Conservation (phyloP, 2,329 filamentous ascomycete species). For the Aspergillus sergii region DNA sequence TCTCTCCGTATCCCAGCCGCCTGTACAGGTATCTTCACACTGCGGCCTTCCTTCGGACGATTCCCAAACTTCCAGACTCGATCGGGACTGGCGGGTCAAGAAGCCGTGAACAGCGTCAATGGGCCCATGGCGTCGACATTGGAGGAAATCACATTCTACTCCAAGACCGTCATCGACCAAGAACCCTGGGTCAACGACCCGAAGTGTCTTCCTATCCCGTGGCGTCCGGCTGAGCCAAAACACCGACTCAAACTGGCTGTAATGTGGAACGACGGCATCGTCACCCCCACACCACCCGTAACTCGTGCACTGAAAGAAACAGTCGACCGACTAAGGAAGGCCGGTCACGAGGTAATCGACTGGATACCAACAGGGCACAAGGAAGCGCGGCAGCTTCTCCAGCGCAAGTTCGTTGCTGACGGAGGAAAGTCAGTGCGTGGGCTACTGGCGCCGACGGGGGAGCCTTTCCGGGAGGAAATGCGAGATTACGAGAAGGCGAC, state of each 20-base stretch:
- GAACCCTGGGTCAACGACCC: constrained; percentile 61
- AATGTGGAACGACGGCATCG: constrained; percentile 63
- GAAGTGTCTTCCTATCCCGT: constrained; percentile 62
- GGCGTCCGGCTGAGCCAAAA: constrained; percentile 37
- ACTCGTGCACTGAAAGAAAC: constrained; percentile 56
- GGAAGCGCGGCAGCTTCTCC: neutral
- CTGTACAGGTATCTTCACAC: constrained; percentile 42
- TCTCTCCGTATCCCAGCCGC: constrained; percentile 44
- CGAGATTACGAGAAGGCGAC: constrained; percentile 44
- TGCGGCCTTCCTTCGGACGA: constrained; percentile 45
- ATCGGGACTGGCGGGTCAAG: constrained; percentile 66
- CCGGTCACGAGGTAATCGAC: constrained; percentile 48
- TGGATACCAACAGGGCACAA: constrained; percentile 30
- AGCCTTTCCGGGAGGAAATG: constrained; percentile 54
- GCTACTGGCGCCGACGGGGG: constrained; percentile 25
- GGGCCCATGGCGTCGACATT: constrained; percentile 63
- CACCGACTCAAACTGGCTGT: constrained; percentile 58
- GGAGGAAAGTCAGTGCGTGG: constrained; percentile 49
- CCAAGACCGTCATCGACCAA: constrained; percentile 51
- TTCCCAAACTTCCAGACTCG: constrained; percentile 42
- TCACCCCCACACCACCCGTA: constrained; percentile 66
- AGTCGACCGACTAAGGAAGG: constrained; percentile 59
- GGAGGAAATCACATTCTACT: constrained; percentile 59
- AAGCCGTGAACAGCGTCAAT: constrained; percentile 65
- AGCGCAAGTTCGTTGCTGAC: constrained; percentile 50